These are phyloP conservation scores for Chalara sp. DNA, from an alignment of 2,329 filamentous ascomycete species.

Conservation along the genomic window DNA sequence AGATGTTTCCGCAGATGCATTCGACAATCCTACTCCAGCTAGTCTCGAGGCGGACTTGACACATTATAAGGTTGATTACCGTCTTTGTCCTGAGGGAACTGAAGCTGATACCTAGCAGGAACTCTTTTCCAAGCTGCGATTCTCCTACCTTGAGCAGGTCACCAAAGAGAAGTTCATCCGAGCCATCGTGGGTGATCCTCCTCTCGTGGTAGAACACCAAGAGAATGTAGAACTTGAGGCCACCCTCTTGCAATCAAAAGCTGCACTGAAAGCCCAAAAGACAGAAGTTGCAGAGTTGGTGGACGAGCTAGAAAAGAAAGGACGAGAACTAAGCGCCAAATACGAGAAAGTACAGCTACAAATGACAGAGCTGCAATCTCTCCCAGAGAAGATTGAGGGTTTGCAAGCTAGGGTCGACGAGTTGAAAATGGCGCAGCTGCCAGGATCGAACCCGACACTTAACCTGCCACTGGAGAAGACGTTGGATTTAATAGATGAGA, in stretches of 20 bases:
- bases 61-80: conserved; percentile 66
- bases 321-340: conserved; percentile 47
- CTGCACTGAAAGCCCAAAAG: conserved; percentile 72
- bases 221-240: conserved; percentile 77
- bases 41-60: conserved; percentile 75
- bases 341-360: conserved; percentile 46
- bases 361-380: conserved; percentile 39
- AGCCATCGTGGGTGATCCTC: conserved; percentile 84
- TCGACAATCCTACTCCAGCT: conserved; percentile 64
- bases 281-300: conserved; percentile 70
- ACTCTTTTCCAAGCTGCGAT: conserved; percentile 90
- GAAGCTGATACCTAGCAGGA: conserved; percentile 42
- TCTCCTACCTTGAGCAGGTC: conserved; percentile 96
- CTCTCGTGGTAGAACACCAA: conserved; percentile 71
- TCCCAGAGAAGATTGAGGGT: conserved; percentile 42
- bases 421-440: conserved; percentile 36
- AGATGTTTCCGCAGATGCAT: conserved; percentile 60
- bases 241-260: conserved; percentile 64
- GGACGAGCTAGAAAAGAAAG: conserved; percentile 60
- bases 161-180: conserved; percentile 98
- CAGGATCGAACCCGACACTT: conserved; percentile 38
- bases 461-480: conserved; percentile 54
- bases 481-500: conserved; percentile 42
- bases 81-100: background rate
- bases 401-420: conserved; percentile 42